Evolutionary conservation across 2,329 filamentous ascomycete species (phyloP).

Genomic region (Cryphonectria naterciae): DNA sequence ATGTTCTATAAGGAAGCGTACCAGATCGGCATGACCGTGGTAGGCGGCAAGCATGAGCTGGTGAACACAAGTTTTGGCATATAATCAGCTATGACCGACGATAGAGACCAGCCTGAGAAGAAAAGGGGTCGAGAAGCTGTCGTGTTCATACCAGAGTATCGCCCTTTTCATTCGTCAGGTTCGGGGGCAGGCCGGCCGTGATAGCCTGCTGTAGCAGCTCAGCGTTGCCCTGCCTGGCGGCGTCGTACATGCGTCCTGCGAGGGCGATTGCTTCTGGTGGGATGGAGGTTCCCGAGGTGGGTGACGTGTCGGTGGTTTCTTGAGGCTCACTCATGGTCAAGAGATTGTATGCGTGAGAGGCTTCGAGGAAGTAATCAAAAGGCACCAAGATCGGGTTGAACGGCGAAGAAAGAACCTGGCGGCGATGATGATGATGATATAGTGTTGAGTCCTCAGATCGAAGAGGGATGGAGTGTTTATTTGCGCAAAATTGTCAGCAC

Average conservation of each 20-base stretch:
- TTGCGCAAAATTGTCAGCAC: not conserved
- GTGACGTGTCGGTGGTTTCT: not conserved
- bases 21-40: conserved; percentile 65
- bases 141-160: conserved; percentile 63
- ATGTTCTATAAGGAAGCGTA: conserved; percentile 61
- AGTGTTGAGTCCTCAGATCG: not conserved
- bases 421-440: too few relatives aligned
- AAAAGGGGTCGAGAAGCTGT: not conserved
- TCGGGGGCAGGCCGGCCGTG: conserved; percentile 66
- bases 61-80: not conserved
- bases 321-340: conserved; percentile 13
- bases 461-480: not conserved
- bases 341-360: not conserved
- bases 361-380: not conserved
- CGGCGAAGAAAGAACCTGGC: not conserved
- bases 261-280: conserved; percentile 69
- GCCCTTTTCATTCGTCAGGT: conserved; percentile 74
- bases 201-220: conserved; percentile 66
- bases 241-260: conserved; percentile 68
- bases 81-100: not conserved
- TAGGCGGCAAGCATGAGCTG: conserved; percentile 75
- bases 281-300: conserved; percentile 38
- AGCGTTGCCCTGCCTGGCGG: conserved; percentile 63
- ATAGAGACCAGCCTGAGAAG: not conserved
- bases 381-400: not conserved